Base-by-base conservation (phyloP, 495 filamentous ascomycete species). In the Aspergillus nidulans region DNA sequence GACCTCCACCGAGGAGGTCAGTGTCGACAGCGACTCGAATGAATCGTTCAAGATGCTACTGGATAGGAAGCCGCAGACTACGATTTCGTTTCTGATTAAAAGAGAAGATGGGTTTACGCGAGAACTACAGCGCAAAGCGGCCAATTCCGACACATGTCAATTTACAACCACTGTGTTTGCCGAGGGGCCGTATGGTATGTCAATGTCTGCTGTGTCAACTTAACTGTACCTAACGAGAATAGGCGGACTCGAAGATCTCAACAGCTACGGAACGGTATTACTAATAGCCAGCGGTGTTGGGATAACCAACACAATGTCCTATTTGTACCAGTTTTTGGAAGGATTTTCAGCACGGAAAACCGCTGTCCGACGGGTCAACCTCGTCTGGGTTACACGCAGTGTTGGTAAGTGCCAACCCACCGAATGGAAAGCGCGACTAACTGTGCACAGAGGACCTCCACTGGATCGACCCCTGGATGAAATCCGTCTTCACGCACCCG, bases 251-350 rank as follows among this genome's bases (percentile, higher is more conserved):
- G 70, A 82, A 44, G 69, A 68, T 3, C 70, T 83, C 20, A 56
- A 67, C 21, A 79, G 76, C 0, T 84, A 82, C 59, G 80, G 81
- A 25, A 81, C 77, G 8, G 69, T 81, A 19, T 50, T 84, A 0
- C 62, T 84, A 45, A 74, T 84, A 59, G 81, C 80, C 10, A 80
- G 78, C 1, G 81, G 81, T 30, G 80, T 84, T 53, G 81, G 81
- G 13, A 83, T 84, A 56, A 84, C 81, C 7, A 80, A 84, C 60
- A 75, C 79, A 42, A 75, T 82, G 63, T 75, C 73, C 12, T 81
- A 81, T 59, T 39, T 83, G 28, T 74, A 76, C 51, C 71, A 79
- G 51, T 73, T 82, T 7, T 56, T 83, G 21, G 56, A 63, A 9
- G 74, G 70, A 5, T 75, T 74, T 47, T 59, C 67, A 25, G 53